phyloP scores from a whole-genome alignment of 805 yeast genomes.

The Starmerella gropengiesseri region DNA sequence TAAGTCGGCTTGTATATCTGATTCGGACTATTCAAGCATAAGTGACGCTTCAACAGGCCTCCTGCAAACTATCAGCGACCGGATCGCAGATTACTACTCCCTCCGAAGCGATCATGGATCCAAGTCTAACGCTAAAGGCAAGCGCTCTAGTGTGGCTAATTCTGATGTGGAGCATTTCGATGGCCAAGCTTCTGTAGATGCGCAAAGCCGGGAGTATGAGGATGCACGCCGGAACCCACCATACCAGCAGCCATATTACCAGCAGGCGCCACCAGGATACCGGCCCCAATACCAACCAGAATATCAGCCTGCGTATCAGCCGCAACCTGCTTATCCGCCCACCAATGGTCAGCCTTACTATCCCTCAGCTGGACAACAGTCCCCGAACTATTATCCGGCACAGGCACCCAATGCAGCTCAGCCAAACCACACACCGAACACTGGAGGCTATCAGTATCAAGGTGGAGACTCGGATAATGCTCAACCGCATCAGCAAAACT shows the following conservation, averaged over 20 bases:
- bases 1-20: not conserved
- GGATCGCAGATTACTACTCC: not conserved
- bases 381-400: not conserved
- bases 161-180: too few relatives aligned
- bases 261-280: not conserved
- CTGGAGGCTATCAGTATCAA: conserved; percentile 9
- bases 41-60: too few relatives aligned
- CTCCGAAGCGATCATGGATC: too few relatives aligned
- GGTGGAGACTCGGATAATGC: conserved; percentile 5
- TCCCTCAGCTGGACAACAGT: not conserved
- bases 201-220: too few relatives aligned
- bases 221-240: not conserved
- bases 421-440: conserved; percentile 1
- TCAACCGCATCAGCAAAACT: not conserved
- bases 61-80: too few relatives aligned
- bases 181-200: too few relatives aligned
- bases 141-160: too few relatives aligned
- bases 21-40: not conserved
- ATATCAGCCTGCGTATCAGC: not conserved
- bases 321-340: not conserved
- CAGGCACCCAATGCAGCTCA: not conserved
- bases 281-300: not conserved
- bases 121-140: too few relatives aligned
- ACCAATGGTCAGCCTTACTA: not conserved
- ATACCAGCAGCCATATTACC: not conserved